Conservation (phyloP, 352 stramenopile species). For the Phytophthora pini region DNA sequence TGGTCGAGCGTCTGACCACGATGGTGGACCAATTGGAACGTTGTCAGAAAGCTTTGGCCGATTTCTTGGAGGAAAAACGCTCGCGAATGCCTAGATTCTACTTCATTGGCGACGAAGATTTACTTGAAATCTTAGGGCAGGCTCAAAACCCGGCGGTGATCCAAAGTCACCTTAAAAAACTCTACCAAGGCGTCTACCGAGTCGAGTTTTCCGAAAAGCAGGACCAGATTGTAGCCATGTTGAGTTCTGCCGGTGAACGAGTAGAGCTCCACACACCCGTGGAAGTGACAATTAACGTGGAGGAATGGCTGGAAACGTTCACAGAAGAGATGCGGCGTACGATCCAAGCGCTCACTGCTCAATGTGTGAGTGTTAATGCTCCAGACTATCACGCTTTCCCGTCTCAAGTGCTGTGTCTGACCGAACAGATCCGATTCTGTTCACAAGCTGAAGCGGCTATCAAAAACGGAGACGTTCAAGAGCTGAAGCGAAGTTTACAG, state of each 20-base stretch:
- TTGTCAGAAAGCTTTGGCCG: constrained; percentile 93
- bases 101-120: constrained; percentile 96
- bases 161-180: constrained; percentile 96
- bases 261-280: constrained; percentile 87
- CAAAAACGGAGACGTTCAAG: constrained; percentile 61
- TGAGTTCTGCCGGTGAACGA: constrained; percentile 82
- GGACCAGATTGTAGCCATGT: constrained; percentile 90
- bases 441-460: constrained; percentile 88
- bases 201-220: constrained; percentile 91
- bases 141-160: constrained; percentile 93
- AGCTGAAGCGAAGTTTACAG: constrained; percentile 73
- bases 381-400: constrained; percentile 91
- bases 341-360: constrained; percentile 73
- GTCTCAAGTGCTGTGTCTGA: constrained; percentile 92
- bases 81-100: constrained; percentile 96
- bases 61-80: constrained; percentile 96
- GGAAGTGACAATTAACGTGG: constrained; percentile 88
- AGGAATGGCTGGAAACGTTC: constrained; percentile 94
- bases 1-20: constrained; percentile 76
- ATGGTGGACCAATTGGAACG: constrained; percentile 95
- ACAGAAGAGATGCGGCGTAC: constrained; percentile 93
- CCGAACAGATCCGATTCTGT: constrained; percentile 94
- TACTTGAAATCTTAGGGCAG: constrained; percentile 96
- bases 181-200: constrained; percentile 94
- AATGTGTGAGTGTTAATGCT: constrained; percentile 80